Conservation (phyloP, 345 rosid species). For the Dimocarpus longan region DNA sequence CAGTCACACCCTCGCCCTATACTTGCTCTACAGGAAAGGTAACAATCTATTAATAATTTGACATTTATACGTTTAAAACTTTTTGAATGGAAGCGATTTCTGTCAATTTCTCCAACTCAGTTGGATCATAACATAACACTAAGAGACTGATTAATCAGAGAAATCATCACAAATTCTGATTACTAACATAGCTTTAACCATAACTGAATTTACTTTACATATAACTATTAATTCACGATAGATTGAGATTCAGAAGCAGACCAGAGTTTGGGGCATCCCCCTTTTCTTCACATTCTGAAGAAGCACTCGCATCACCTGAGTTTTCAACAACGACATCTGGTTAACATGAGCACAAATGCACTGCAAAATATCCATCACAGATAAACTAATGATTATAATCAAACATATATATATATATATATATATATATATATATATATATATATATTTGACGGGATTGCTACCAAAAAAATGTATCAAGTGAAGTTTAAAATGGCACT, state of each 20-base stretch:
- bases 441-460: background rate
- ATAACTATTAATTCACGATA: background rate
- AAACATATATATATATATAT: background rate
- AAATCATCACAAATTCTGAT: background rate
- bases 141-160: background rate
- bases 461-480: background rate
- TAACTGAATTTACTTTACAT: background rate
- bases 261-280: conserved; percentile 39
- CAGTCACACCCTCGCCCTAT: background rate
- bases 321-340: conserved; percentile 13
- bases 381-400: background rate
- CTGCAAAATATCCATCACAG: background rate
- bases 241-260: conserved; percentile 26
- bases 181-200: background rate
- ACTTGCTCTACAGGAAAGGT: background rate
- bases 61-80: background rate
- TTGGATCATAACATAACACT: background rate
- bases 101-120: background rate
- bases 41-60: background rate
- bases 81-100: background rate
- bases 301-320: conserved; percentile 53
- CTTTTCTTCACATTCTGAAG: conserved; percentile 40
- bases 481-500: conserved; percentile 19
- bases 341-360: conserved; percentile 9
- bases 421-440: too few relatives aligned